A percentile compares a stretch with the other conserved stretches of the same genome.
phyloP scores from a whole-genome alignment of 352 stramenopile genomes.

The Globisporangium orthogonon region DNA sequence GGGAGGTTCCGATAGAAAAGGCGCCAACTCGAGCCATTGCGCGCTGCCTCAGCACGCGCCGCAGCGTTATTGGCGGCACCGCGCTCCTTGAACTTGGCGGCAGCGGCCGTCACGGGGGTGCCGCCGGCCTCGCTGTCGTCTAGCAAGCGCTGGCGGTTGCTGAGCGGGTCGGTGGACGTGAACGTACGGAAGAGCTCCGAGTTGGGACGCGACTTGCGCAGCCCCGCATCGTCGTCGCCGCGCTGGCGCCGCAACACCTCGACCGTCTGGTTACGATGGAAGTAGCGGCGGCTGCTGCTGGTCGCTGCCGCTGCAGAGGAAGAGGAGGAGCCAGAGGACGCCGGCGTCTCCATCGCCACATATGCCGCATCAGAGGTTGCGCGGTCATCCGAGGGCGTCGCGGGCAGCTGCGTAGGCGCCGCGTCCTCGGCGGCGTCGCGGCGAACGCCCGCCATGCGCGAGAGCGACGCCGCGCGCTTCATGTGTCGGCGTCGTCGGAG shows the following conservation, averaged over 20 bases:
- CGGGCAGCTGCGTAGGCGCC: too few species aligned
- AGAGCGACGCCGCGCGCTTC: background rate
- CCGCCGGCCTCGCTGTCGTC: slow-evolving; percentile 34
- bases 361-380: slow-evolving; percentile 5
- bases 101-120: slow-evolving; percentile 1
- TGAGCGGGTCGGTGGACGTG: slow-evolving; percentile 60
- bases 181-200: slow-evolving; percentile 69
- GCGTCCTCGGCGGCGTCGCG: background rate
- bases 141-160: slow-evolving; percentile 42
- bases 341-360: slow-evolving; percentile 15
- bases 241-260: slow-evolving; percentile 48
- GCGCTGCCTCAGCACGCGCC: background rate
- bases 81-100: slow-evolving; percentile 10
- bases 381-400: background rate
- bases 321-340: slow-evolving; percentile 1
- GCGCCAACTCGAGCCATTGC: slow-evolving; percentile 36
- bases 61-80: slow-evolving; percentile 1
- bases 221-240: slow-evolving; percentile 12
- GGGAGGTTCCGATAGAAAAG: slow-evolving; percentile 68
- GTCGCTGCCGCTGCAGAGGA: background rate
- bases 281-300: slow-evolving; percentile 25
- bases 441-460: background rate
- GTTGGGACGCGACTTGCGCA: slow-evolving; percentile 40
- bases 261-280: slow-evolving; percentile 71
- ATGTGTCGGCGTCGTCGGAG: background rate